Evolutionary conservation across 1,284 basidiomycete species (phyloP).

Genomic region (Wolfiporia cocos): DNA sequence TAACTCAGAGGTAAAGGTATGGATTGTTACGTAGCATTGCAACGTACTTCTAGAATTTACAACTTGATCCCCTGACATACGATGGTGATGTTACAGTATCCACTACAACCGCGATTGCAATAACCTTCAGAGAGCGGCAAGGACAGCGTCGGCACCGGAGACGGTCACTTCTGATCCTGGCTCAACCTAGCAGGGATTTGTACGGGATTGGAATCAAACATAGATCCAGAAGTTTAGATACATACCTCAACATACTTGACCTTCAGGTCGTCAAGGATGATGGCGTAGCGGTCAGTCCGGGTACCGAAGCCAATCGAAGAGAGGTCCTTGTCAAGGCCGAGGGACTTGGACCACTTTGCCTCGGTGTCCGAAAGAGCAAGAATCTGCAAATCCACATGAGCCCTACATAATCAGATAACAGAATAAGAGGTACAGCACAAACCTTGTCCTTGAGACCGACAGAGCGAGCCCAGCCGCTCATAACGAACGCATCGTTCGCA

Average conservation of each 20-base stretch:
- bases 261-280: slow-evolving; percentile 68
- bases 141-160: slow-evolving; percentile 62
- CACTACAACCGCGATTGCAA: too few relatives aligned
- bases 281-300: slow-evolving; percentile 66
- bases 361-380: slow-evolving; percentile 55
- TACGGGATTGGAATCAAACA: too few relatives aligned
- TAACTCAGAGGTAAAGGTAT: too few relatives aligned
- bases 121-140: slow-evolving; percentile 29
- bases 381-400: slow-evolving; percentile 50
- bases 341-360: slow-evolving; percentile 55
- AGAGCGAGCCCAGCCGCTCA: slow-evolving; percentile 72
- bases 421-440: not conserved
- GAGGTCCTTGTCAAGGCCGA: slow-evolving; percentile 63
- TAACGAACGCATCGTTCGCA: slow-evolving; percentile 74
- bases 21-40: too few relatives aligned
- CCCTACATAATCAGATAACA: not conserved
- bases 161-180: slow-evolving; percentile 47
- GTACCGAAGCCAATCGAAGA: slow-evolving; percentile 57
- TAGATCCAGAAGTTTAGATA: too few relatives aligned
- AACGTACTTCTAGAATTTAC: too few relatives aligned
- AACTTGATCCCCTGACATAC: too few relatives aligned
- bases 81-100: too few relatives aligned
- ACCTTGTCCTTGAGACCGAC: slow-evolving; percentile 70
- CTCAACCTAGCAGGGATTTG: slow-evolving; percentile 38
- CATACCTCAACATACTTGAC: slow-evolving; percentile 58